Evolutionary conservation across 1,139 yeast genomes (phyloP), one percentile per base, ranked within the genome.

Genomic region (Arxiozyma slooffiae): DNA sequence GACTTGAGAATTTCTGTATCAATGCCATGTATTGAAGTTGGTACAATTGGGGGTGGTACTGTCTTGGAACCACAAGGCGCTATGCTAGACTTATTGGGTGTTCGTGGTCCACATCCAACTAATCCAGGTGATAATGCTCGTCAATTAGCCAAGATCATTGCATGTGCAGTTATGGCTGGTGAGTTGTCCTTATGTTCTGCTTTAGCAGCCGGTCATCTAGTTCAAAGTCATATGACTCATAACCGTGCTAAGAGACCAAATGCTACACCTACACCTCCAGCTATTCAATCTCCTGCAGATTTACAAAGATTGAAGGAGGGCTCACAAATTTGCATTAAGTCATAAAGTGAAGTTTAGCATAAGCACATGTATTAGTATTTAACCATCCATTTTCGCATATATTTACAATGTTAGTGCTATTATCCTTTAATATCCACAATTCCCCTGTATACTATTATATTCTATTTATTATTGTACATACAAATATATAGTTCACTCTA

Each of bases 11-110:
- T 94, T 49, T 86, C 96, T 4, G 98, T 92, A 20, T 87, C 97
- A 7, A 94, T 94, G 99, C 99, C 99, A 36, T 88, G 95, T 36
- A 89, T 94, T 60, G 99, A 94, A 72, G 98, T 94, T 44, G 99
- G 99, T 56, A 94, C 99, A 3, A 90, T 94, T 69, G 99, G 99
- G 55, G 99, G 99, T 56, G 99, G 99, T 66, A 94, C 99, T 11
- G 87, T 94, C 55, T 78, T 94, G 60, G 98, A 87, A 65, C 97
- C 99, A 40, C 99, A 94, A 73, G 86, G 90, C 47, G 89, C 98
- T 26, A 87, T 94, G 96, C 77, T 94, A 57, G 97, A 94, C 62
- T 74, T 94, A 60, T 76, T 94, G 56, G 97, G 97, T 38, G 95
- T 94, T 46, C 82, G 86, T 60, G 99, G 99, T 7, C 97, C 99